Base-by-base conservation (phyloP, 2,329 filamentous ascomycete species). In the Leptodontidium sp. region DNA sequence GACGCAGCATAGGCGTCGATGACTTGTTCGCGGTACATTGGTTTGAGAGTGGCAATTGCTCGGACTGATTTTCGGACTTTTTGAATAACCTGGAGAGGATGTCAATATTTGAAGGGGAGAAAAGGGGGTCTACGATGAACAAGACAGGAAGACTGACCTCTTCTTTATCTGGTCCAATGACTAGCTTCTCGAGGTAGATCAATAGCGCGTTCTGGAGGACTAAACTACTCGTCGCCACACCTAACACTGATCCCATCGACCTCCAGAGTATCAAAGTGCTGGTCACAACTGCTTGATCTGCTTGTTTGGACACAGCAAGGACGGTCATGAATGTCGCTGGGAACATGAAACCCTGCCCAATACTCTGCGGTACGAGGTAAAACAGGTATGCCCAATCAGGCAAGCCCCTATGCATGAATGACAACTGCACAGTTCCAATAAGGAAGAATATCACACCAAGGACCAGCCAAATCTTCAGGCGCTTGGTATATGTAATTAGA, bases 231-330 rank as follows among this genome's bases (percentile, higher is more conserved):
- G 86, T 82, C 0, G 91, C 88, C 55, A 94, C 87, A n/a, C 92
- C 92, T 75, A 94, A 84, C 0, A 94, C 91, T 66, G 85, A 86
- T 7, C 92, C 92, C 5, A 94, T 79, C 68, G 87, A 88, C 65
- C 92, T 86, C 88, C 90, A 93, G 21, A 94, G 81, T 21, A 91
- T 86, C 69, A 94, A 81, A 0, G 91, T 93, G 64, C 86, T 88
- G 1, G 91, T 92, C 14, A 89, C 88, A 50, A 91, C 88, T 15
- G 90, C 90, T 77, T 91, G 89, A 61, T 91, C 88, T 5, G 81
- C 76, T 75, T 90, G 88, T 5, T 84, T 79, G 53, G 85, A 88
- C 1, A 86, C 85, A 1, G 86, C 87, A 26, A 92, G 84, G 1
- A 91, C 81, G 15, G 86, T 84, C 76, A 92, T 87, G 79, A 90